These are phyloP conservation scores for Zasmidium cellare DNA, from an alignment of 2,329 filamentous ascomycete species.

Conservation along the genomic window DNA sequence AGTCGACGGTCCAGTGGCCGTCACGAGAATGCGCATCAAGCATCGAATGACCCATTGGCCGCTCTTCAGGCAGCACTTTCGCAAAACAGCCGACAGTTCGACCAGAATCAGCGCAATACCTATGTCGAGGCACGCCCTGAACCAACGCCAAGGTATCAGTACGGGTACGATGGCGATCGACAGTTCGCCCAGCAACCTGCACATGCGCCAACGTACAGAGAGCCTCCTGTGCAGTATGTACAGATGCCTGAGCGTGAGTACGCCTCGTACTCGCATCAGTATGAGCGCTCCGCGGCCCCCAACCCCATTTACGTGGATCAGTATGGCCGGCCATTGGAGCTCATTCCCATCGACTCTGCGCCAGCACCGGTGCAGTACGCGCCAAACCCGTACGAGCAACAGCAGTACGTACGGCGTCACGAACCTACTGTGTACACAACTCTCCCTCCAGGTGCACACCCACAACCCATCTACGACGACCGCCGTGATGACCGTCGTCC, in stretches of 20 bases:
- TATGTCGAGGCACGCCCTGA: conserved; percentile 18
- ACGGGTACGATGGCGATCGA: conserved; percentile 27
- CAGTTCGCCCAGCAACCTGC: conserved; percentile 17
- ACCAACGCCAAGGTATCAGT: conserved; percentile 25
- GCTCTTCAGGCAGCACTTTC: conserved; percentile 19
- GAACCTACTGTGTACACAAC: conserved; percentile 21
- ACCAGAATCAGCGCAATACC: conserved; percentile 24
- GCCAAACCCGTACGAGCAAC: conserved; percentile 28
- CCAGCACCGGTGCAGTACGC: conserved; percentile 30
- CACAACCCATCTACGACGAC: conserved; percentile 19
- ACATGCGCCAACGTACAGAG: conserved; percentile 14
- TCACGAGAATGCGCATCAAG: conserved; percentile 14
- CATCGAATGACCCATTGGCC: conserved; percentile 2
- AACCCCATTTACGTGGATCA: conserved; percentile 35
- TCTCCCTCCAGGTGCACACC: conserved; percentile 9
- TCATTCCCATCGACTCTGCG: conserved; percentile 29
- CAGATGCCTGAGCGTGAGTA: conserved; percentile 21
- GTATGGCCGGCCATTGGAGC: conserved; percentile 31
- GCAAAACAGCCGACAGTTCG: conserved; percentile 20
- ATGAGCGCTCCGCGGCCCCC: conserved; percentile 21
- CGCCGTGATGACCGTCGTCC: conserved; percentile 2
- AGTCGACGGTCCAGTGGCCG: conserved; percentile 14
- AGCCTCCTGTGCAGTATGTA: conserved; percentile 26
- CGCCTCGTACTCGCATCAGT: conserved; percentile 18
- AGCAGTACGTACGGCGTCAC: conserved; percentile 18